Evolutionary conservation across 164 flowering plant species (phyloP).

Genomic region (Saururus chinensis): DNA sequence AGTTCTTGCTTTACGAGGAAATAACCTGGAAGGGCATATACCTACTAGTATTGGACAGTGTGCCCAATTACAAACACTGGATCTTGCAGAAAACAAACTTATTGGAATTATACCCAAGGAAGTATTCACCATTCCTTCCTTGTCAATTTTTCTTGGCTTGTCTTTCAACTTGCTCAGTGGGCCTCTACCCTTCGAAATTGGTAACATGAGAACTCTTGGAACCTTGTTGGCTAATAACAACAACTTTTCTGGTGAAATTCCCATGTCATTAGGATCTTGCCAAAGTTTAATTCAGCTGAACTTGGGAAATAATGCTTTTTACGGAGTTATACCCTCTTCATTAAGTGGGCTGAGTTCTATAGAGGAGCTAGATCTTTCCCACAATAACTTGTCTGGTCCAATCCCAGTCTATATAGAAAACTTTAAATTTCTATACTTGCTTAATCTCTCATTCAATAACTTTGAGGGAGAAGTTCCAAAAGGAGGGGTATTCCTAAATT

Average conservation of each 20-base stretch:
- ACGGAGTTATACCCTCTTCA: background rate
- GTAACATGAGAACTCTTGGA: slow-evolving; percentile 7
- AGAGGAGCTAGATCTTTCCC: background rate
- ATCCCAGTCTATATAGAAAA: too few relatives aligned
- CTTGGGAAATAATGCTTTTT: background rate
- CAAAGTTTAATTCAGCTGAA: background rate
- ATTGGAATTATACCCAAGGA: slow-evolving; percentile 9
- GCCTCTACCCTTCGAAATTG: slow-evolving; percentile 17
- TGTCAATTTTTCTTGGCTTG: background rate
- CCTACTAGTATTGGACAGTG: slow-evolving; percentile 3
- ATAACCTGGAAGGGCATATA: slow-evolving; percentile 16
- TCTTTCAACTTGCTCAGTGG: too few relatives aligned
- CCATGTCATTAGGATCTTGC: background rate
- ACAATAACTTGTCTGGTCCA: too few relatives aligned
- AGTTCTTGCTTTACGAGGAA: background rate
- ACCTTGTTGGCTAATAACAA: slow-evolving; percentile 4
- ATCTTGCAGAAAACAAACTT: slow-evolving; percentile 5
- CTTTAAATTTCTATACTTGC: too few relatives aligned
- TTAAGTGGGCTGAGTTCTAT: background rate
- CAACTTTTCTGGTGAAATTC: slow-evolving; percentile 8
- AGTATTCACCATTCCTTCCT: background rate
- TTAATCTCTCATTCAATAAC: too few relatives aligned
- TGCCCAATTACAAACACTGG: background rate
- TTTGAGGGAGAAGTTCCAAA: too few relatives aligned
- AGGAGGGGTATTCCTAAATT: too few relatives aligned